A percentile compares a stretch with the other conserved stretches of the same genome.
Evolutionary conservation across 495 filamentous ascomycete genomes (phyloP).

Genomic region (Cudoniella acicularis): DNA sequence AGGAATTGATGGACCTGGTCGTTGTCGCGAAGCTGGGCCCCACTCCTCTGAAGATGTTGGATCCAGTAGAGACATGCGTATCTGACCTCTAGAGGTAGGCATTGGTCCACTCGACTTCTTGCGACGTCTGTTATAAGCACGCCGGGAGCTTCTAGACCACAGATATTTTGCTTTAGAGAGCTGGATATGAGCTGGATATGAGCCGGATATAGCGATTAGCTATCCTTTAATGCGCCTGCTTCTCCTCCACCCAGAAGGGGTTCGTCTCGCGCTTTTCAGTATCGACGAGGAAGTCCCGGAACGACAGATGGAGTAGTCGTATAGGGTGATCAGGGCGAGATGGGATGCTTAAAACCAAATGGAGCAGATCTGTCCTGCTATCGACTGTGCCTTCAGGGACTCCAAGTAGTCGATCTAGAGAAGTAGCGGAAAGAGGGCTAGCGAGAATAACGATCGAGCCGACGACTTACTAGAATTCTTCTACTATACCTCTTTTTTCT

Average conservation of each 20-base stretch:
- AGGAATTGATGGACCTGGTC: conserved; percentile 34
- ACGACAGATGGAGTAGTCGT: conserved; percentile 40
- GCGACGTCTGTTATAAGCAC: conserved; percentile 21
- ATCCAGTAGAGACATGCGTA: conserved; percentile 38
- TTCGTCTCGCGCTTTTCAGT: conserved; percentile 24
- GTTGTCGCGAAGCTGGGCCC: conserved; percentile 18
- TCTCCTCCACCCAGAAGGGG: conserved; percentile 39
- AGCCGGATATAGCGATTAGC: conserved; percentile 32
- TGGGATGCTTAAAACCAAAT: conserved; percentile 30
- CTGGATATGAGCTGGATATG: conserved; percentile 22
- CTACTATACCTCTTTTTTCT: background rate
- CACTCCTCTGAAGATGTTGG: conserved; percentile 37
- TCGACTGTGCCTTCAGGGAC: conserved; percentile 14
- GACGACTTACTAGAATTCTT: conserved; percentile 28
- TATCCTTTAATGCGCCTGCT: conserved; percentile 30
- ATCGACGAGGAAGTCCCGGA: conserved; percentile 49
- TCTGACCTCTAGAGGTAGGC: conserved; percentile 27
- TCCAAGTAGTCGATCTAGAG: conserved; percentile 16
- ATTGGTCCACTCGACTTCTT: background rate
- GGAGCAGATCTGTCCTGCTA: conserved; percentile 20
- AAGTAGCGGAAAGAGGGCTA: conserved; percentile 11
- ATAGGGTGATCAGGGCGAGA: conserved; percentile 8
- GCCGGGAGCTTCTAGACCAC: conserved; percentile 29
- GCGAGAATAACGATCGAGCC: conserved; percentile 30
- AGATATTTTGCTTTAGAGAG: conserved; percentile 38